Conservation (phyloP, 331 rosid species). For the Quercus tomentella region DNA sequence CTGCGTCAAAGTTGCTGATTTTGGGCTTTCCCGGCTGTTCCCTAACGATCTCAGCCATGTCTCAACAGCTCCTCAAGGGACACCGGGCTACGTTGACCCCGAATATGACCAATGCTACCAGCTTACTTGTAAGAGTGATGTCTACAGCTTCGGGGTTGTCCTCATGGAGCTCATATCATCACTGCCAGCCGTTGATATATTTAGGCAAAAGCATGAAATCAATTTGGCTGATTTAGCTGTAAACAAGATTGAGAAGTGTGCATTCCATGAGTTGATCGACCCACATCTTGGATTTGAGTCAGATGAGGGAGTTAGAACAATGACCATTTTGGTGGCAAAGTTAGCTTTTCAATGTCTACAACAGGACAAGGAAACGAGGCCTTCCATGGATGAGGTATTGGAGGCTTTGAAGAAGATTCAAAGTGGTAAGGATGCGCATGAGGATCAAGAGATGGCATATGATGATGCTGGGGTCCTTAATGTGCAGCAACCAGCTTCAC, state of each 20-base stretch:
- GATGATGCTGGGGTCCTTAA: background rate
- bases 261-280: too few species aligned
- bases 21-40: slow-evolving; percentile 66
- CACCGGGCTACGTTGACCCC: too few species aligned
- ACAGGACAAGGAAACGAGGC: slow-evolving; percentile 52
- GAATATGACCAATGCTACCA: too few species aligned
- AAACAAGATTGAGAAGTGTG: background rate
- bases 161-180: slow-evolving; percentile 59
- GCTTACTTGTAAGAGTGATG: too few species aligned
- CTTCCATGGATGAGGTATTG: slow-evolving; percentile 55
- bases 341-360: slow-evolving; percentile 65
- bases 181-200: slow-evolving; percentile 48
- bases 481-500: slow-evolving; percentile 31
- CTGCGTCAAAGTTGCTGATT: slow-evolving; percentile 61
- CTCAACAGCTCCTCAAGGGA: slow-evolving; percentile 41
- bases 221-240: slow-evolving; percentile 40
- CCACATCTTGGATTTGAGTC: too few species aligned
- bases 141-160: too few species aligned
- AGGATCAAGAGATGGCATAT: slow-evolving; percentile 9
- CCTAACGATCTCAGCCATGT: slow-evolving; percentile 60
- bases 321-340: too few species aligned
- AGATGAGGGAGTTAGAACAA: too few species aligned
- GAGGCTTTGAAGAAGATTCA: slow-evolving; percentile 33
- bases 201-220: slow-evolving; percentile 46
- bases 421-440: slow-evolving; percentile 16